Evolutionary conservation across 148 eudicot genomes (phyloP).

Genomic region (Spergularia bocconei): DNA sequence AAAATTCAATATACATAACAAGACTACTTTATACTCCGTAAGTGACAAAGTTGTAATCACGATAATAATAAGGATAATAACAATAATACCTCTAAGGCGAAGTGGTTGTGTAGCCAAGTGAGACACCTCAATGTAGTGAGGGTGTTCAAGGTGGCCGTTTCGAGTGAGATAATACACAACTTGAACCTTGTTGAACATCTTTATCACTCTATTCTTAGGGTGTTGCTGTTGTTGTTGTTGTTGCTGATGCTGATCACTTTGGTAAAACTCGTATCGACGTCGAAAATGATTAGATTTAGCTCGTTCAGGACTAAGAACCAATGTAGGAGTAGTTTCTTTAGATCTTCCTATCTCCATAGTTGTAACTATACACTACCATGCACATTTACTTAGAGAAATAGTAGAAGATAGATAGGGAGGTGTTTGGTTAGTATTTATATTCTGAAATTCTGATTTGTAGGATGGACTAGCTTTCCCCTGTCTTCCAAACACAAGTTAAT

Average conservation of each 20-base stretch:
- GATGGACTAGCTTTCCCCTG: neutral
- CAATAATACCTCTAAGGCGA: conserved; percentile 60
- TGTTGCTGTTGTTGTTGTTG: neutral
- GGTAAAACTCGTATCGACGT: neutral
- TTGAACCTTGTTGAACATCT: conserved; percentile 52
- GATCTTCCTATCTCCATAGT: neutral
- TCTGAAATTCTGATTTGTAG: neutral
- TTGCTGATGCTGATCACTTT: neutral
- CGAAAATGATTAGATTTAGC: neutral
- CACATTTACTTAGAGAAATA: neutral
- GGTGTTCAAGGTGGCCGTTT: conserved; percentile 87
- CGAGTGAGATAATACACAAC: conserved; percentile 81
- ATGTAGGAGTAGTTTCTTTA: too few relatives aligned
- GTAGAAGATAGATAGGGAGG: neutral
- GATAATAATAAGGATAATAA: neutral
- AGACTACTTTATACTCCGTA: too few relatives aligned
- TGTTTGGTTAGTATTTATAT: neutral
- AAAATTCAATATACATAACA: neutral
- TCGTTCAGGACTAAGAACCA: neutral
- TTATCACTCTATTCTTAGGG: conserved; percentile 9
- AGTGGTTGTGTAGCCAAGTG: conserved; percentile 73
- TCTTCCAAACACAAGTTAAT: conserved; percentile 24
- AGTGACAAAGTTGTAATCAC: neutral
- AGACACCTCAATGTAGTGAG: conserved; percentile 75
- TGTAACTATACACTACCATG: neutral